Conservation (phyloP, 148 eudicot species). For the Oxyria digyna region DNA sequence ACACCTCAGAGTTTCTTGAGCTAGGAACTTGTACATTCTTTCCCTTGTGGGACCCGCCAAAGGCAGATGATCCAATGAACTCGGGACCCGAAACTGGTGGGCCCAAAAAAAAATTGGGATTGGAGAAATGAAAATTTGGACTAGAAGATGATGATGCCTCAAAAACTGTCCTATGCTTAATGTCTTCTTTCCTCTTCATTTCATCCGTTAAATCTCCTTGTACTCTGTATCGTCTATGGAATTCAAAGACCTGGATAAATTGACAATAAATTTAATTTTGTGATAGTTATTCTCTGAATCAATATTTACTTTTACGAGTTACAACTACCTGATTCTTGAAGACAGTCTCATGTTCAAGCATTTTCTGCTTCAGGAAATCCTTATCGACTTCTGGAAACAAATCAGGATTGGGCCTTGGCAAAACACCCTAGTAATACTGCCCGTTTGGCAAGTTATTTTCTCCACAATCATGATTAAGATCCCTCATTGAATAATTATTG, state of each 20-base stretch:
- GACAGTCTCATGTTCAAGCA: slow-evolving; percentile 75
- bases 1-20: slow-evolving; percentile 44
- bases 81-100: slow-evolving; percentile 24
- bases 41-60: slow-evolving; percentile 31
- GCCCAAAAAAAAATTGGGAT: slow-evolving; percentile 19
- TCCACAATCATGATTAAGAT: slow-evolving; percentile 52
- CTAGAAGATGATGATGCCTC: slow-evolving; percentile 65
- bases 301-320: not conserved
- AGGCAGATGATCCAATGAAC: slow-evolving; percentile 29
- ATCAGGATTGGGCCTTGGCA: slow-evolving; percentile 27
- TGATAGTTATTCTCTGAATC: not conserved
- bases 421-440: slow-evolving; percentile 36
- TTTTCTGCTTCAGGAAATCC: slow-evolving; percentile 62
- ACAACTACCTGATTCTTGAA: slow-evolving; percentile 66
- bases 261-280: not conserved
- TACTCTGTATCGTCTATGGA: slow-evolving; percentile 61
- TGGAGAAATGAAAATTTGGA: slow-evolving; percentile 29
- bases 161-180: slow-evolving; percentile 24
- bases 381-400: slow-evolving; percentile 43
- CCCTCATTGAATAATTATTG: slow-evolving; percentile 60
- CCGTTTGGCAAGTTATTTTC: slow-evolving; percentile 41
- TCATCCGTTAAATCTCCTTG: slow-evolving; percentile 80
- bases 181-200: slow-evolving; percentile 32
- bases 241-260: slow-evolving; percentile 46
- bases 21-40: slow-evolving; percentile 25